Percentiles rank a stretch among this genome's conserved stretches.
Conservation (phyloP, 768 basidiomycete genomes). For the Sarcomyxa edulis region DNA sequence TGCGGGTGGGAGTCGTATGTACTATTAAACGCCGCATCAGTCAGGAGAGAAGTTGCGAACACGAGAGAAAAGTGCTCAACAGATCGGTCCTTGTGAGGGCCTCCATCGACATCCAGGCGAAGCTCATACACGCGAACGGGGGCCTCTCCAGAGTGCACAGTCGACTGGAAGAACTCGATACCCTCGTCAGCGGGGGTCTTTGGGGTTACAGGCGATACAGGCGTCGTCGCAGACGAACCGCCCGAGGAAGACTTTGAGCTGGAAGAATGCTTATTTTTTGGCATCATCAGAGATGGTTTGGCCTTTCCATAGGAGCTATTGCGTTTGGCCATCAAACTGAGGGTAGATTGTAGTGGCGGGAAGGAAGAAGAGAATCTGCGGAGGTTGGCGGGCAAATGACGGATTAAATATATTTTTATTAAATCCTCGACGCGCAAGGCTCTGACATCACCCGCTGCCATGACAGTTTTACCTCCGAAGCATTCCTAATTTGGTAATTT, state of each 20-base stretch:
- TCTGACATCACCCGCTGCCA: too few species aligned
- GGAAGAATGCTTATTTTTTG: slow-evolving; percentile 9
- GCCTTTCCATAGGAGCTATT: slow-evolving; percentile 17
- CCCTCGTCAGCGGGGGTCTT: slow-evolving; percentile 93
- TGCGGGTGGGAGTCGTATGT: slow-evolving; percentile 93
- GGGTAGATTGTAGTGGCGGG: slow-evolving; percentile 8
- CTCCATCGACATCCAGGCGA: slow-evolving; percentile 83
- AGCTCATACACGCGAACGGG: slow-evolving; percentile 86
- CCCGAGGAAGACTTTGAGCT: slow-evolving; percentile 17
- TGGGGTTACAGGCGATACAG: slow-evolving; percentile 45
- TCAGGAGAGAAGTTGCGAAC: too few species aligned
- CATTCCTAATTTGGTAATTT: too few species aligned
- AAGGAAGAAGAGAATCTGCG: slow-evolving; percentile 7
- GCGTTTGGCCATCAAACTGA: slow-evolving; percentile 20
- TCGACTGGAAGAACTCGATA: slow-evolving; percentile 78
- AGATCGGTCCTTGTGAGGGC: slow-evolving; percentile 78
- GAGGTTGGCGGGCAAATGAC: too few species aligned
- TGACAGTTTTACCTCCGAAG: too few species aligned
- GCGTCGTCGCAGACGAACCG: slow-evolving; percentile 18
- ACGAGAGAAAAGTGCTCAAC: slow-evolving; percentile 39
- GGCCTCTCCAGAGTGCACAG: slow-evolving; percentile 42
- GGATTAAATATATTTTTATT: too few species aligned
- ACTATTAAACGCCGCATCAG: slow-evolving; percentile 41
- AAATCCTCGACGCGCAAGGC: too few species aligned
- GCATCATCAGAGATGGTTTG: slow-evolving; percentile 26